Evolutionary conservation across 768 basidiomycete genomes (phyloP).

Genomic region (Erythrobasidium yunnanense): DNA sequence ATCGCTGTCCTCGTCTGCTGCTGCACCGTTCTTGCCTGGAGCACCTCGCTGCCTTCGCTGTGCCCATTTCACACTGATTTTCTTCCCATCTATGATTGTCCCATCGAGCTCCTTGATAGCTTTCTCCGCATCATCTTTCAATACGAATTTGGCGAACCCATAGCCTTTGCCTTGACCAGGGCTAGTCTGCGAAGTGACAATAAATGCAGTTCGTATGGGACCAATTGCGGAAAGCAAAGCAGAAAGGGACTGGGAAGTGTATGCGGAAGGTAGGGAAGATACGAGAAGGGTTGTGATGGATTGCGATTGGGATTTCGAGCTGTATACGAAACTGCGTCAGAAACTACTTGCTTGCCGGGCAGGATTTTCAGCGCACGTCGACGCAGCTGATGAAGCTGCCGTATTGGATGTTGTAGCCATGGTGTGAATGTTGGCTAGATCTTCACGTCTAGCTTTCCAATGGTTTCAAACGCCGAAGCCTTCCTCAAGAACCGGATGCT

Average conservation of each 20-base stretch:
- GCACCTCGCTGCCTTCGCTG: constrained; percentile 31
- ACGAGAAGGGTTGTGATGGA: constrained; percentile 66
- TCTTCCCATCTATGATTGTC: constrained; percentile 27
- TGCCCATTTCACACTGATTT: constrained; percentile 30
- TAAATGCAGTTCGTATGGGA: constrained; percentile 84
- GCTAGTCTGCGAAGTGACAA: constrained; percentile 61
- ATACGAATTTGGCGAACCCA: constrained; percentile 85
- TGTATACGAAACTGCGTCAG: background rate
- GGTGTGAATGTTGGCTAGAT: no score
- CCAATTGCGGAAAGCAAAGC: constrained; percentile 92
- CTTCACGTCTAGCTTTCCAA: no score
- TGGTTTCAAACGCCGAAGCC: no score
- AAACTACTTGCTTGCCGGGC: no score
- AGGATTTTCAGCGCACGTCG: no score
- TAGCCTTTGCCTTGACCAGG: constrained; percentile 63
- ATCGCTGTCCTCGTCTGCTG: background rate
- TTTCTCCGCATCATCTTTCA: constrained; percentile 71
- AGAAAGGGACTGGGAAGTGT: constrained; percentile 78
- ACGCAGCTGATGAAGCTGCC: no score
- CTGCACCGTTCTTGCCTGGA: background rate
- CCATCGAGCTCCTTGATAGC: constrained; percentile 31
- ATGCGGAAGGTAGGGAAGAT: constrained; percentile 79
- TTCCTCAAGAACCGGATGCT: no score
- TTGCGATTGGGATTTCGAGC: background rate
- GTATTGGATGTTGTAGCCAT: no score